Percentiles rank a stretch among this genome's conserved stretches.
Evolutionary conservation across 192 early-diverging fungal species (phyloP).

Genomic region (Gonapodya prolifera): DNA sequence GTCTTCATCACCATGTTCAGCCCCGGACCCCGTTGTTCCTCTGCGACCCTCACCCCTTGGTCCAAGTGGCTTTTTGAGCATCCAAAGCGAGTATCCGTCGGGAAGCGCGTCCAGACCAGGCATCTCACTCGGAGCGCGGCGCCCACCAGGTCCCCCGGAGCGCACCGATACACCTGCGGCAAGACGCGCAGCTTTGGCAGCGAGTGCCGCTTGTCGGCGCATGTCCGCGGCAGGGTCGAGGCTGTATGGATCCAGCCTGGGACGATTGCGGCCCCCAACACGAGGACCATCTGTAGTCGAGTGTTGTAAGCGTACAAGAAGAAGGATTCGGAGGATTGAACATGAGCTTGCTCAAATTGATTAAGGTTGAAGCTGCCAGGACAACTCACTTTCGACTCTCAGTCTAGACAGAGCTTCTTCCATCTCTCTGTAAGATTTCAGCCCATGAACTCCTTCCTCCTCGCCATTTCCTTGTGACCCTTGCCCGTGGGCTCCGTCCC

Average conservation of each 20-base stretch:
- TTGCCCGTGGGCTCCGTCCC: not conserved
- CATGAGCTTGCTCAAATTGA: not conserved
- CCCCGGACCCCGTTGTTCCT: not conserved
- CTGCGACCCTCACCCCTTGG: not conserved
- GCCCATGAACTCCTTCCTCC: not conserved
- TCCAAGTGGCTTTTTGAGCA: not conserved
- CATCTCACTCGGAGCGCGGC: not conserved
- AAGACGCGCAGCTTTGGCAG: not conserved
- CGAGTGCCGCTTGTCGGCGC: not conserved
- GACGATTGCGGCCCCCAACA: not conserved
- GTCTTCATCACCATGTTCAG: too few species aligned
- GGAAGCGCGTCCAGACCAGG: not conserved
- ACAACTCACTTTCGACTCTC: not conserved
- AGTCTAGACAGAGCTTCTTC: not conserved
- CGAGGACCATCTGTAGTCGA: not conserved
- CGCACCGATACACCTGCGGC: not conserved
- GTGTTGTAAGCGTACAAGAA: too few species aligned
- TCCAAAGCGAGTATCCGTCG: not conserved
- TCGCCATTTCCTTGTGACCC: too few species aligned
- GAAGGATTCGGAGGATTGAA: not conserved
- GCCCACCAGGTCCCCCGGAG: not conserved
- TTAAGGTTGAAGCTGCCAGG: not conserved
- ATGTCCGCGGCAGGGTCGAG: not conserved
- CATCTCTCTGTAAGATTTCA: not conserved
- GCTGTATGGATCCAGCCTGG: not conserved